Base-by-base conservation (phyloP, 2,329 filamentous ascomycete genomes). In the Talaromyces marneffei region DNA sequence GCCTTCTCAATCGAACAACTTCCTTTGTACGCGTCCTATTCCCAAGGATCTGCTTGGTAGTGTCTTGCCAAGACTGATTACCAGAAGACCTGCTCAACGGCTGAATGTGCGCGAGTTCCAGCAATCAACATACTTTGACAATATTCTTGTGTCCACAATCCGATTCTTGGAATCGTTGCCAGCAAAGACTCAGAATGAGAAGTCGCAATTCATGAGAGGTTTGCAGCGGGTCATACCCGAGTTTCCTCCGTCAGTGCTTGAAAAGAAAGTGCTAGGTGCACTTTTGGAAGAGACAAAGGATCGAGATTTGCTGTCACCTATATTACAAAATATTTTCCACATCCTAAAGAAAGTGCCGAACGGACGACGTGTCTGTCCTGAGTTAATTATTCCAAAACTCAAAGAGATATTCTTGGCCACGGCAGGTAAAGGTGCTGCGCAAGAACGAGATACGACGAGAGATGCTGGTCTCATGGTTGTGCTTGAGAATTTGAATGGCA, bases 71-170 rank as follows among this genome's bases (percentile, higher is more conserved):
- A 83, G 89, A 27, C 83, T 99, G 48, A 92, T 99, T 61, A 94
- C 93, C 0, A 84, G 94, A 65, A 82, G 92, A 60, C 91, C 94
- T 2, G 91, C 92, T 2, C 90, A 96, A 72, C 85, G 94, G 48
- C 84, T 97, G 79, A 92, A 87, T 27, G 92, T 93, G 4, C 86
- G 85, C 59, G 93, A 96, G 68, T 97, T 99, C 67, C 94, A 99
- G 71, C 86, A 97, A 74, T 95, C 92, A 70, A 87, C 91, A 66
- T 99, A 95, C 72, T 99, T 99, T 72, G 92, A 99, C 76, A 99
- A 97, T 70, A 90, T 97, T 50, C 81, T 99, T 4, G 91, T 99
- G 23, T 96, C 92, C 0, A 97, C 94, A 0, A 96, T 99, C 64
- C 90, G 94, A 12, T 99, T 99, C 71, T 80, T 99, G 27, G 94